A percentile compares a stretch with the other conserved stretches of the same genome.
phyloP scores from a whole-genome alignment of 129 eudicot genomes.

The Saussurea involucrata region DNA sequence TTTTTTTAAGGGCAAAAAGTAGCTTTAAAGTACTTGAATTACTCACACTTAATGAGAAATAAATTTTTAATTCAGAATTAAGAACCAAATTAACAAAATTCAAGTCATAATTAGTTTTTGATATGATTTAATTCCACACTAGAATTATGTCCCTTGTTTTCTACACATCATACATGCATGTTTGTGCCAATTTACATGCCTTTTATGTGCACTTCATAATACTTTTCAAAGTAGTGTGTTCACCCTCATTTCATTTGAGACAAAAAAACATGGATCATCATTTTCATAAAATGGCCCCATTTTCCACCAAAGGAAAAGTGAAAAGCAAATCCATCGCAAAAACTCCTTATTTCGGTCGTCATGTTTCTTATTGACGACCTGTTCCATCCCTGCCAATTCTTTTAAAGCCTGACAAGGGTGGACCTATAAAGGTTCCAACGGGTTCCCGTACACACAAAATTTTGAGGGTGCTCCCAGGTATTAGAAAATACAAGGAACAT shows the following conservation, averaged over 20 bases:
- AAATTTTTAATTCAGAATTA: too few relatives aligned
- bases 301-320: neutral
- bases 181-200: slow-evolving; percentile 17
- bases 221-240: slow-evolving; percentile 1
- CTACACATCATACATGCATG: slow-evolving; percentile 11
- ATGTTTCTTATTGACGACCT: neutral
- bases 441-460: too few relatives aligned
- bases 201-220: slow-evolving; percentile 8
- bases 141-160: neutral
- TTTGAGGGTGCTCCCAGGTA: too few relatives aligned
- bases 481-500: too few relatives aligned
- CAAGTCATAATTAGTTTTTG: too few relatives aligned
- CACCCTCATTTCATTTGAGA: slow-evolving; percentile 15
- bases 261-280: slow-evolving; percentile 23
- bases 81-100: too few relatives aligned
- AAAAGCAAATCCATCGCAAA: neutral
- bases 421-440: neutral
- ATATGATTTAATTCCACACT: neutral
- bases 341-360: neutral
- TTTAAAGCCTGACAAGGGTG: neutral
- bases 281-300: slow-evolving; percentile 10
- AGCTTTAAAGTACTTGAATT: too few relatives aligned
- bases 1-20: too few relatives aligned
- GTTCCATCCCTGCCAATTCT: neutral
- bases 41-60: too few relatives aligned